phyloP scores from a whole-genome alignment of 2,329 filamentous ascomycete genomes.

The Coniochaeta prunicola region DNA sequence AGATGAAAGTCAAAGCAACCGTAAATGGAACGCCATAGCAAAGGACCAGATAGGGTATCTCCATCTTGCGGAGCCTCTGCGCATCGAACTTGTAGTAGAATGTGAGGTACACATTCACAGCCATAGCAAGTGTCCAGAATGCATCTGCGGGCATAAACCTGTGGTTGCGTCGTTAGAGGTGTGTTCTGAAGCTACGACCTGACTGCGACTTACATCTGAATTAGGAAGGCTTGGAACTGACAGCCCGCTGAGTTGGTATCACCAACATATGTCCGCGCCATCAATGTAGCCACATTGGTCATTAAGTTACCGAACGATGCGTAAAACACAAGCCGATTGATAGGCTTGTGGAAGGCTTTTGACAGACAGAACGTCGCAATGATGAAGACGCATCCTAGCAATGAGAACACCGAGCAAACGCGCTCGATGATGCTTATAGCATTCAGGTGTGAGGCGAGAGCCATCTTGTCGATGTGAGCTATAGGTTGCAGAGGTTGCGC shows the following conservation, averaged over 20 bases:
- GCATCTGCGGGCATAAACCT: conserved; percentile 76
- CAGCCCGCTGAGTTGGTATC: conserved; percentile 45
- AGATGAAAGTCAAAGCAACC: conserved; percentile 60
- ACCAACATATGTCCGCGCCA: conserved; percentile 54
- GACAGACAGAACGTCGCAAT: conserved; percentile 64
- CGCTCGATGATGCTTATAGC: conserved; percentile 59
- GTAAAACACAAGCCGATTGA: conserved; percentile 79
- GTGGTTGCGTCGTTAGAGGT: conserved; percentile 12
- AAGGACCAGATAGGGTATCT: conserved; percentile 59
- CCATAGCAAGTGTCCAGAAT: conserved; percentile 75
- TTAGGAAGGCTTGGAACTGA: conserved; percentile 69
- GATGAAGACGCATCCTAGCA: conserved; percentile 65
- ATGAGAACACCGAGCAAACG: conserved; percentile 60
- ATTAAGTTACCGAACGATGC: conserved; percentile 76
- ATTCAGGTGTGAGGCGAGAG: conserved; percentile 22
- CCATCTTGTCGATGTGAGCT: neutral
- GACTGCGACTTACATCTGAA: conserved; percentile 63
- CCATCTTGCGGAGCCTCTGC: conserved; percentile 55
- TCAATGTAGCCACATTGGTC: conserved; percentile 68
- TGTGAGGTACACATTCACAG: conserved; percentile 74
- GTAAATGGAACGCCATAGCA: conserved; percentile 71
- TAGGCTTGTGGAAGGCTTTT: conserved; percentile 71
- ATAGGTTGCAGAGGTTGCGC: neutral
- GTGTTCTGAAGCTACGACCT: neutral
- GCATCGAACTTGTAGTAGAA: conserved; percentile 70